phyloP scores from a whole-genome alignment of 768 basidiomycete genomes.

The Mycena floridula region DNA sequence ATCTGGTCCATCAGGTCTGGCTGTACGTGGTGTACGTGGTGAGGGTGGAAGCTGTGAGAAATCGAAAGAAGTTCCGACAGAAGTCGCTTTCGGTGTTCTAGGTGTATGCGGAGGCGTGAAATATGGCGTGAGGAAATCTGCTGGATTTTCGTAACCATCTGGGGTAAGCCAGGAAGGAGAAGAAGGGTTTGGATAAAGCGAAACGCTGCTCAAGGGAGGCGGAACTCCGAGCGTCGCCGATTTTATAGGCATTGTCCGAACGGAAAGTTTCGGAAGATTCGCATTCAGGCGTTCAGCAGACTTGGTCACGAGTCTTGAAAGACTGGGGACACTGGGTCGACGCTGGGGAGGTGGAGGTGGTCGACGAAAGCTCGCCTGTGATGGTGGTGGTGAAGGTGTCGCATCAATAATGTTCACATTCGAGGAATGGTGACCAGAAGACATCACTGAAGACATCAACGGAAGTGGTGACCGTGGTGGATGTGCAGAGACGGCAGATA shows the following conservation, averaged over 20 bases:
- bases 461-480: conserved; percentile 46
- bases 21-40: conserved; percentile 57
- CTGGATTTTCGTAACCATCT: conserved; percentile 51
- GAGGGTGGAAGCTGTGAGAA: conserved; percentile 37
- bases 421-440: conserved; percentile 24
- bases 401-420: conserved; percentile 30
- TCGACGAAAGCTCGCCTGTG: conserved; percentile 32
- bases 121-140: conserved; percentile 45
- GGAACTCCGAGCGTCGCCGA: conserved; percentile 56
- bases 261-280: conserved; percentile 49
- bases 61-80: background rate
- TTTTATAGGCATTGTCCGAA: conserved; percentile 51
- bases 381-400: conserved; percentile 63
- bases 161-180: conserved; percentile 62
- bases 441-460: conserved; percentile 45
- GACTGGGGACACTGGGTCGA: conserved; percentile 57
- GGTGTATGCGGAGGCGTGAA: conserved; percentile 46
- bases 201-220: conserved; percentile 16
- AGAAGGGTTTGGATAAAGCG: conserved; percentile 21
- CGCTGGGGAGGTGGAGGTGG: conserved; percentile 44
- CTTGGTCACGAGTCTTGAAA: conserved; percentile 57
- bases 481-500: conserved; percentile 24
- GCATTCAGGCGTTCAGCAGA: conserved; percentile 49
- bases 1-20: conserved; percentile 52
- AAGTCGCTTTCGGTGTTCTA: conserved; percentile 33